phyloP scores from a whole-genome alignment of 805 yeast species.

The Ogataea neopini region DNA sequence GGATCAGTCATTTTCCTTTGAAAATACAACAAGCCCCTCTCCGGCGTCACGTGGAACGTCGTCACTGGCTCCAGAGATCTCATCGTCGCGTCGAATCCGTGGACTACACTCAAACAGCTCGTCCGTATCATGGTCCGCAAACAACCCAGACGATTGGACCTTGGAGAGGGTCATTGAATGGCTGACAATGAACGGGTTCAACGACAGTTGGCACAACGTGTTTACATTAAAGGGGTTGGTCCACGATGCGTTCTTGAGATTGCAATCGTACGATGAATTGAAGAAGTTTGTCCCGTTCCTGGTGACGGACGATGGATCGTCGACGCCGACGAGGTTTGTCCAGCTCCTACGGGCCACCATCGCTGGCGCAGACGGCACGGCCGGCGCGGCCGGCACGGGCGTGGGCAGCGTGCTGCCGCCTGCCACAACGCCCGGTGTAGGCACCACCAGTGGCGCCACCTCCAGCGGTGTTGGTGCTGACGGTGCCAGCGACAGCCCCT shows the following conservation, averaged over 20 bases:
- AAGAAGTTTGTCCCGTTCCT: slow-evolving; percentile 37
- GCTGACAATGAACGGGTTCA: slow-evolving; percentile 69
- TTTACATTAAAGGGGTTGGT: slow-evolving; percentile 58
- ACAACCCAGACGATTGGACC: slow-evolving; percentile 65
- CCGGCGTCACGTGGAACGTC: neutral
- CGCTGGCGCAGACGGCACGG: neutral
- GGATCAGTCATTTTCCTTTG: slow-evolving; percentile 15
- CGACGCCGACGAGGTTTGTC: slow-evolving; percentile 59
- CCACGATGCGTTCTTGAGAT: slow-evolving; percentile 63
- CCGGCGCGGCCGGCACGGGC: neutral
- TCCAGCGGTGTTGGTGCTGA: neutral
- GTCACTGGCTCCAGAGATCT: neutral
- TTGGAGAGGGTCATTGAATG: slow-evolving; percentile 64
- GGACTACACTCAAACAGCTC: slow-evolving; percentile 26
- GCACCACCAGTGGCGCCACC: too few species aligned
- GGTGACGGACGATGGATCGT: slow-evolving; percentile 43
- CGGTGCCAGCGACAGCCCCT: slow-evolving; percentile 13
- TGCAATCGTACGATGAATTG: slow-evolving; percentile 61
- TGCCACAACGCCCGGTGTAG: too few species aligned
- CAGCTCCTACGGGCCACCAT: slow-evolving; percentile 41
- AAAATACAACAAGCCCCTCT: slow-evolving; percentile 8
- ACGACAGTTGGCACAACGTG: slow-evolving; percentile 69
- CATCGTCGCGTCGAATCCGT: slow-evolving; percentile 5
- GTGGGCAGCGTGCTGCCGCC: too few species aligned
- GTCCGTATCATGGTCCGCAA: slow-evolving; percentile 47